Percentiles rank a stretch among this genome's conserved stretches.
These are phyloP conservation scores for Clarireedia hainanense DNA, from an alignment of 2,329 filamentous ascomycete genomes.

Conservation along the genomic window DNA sequence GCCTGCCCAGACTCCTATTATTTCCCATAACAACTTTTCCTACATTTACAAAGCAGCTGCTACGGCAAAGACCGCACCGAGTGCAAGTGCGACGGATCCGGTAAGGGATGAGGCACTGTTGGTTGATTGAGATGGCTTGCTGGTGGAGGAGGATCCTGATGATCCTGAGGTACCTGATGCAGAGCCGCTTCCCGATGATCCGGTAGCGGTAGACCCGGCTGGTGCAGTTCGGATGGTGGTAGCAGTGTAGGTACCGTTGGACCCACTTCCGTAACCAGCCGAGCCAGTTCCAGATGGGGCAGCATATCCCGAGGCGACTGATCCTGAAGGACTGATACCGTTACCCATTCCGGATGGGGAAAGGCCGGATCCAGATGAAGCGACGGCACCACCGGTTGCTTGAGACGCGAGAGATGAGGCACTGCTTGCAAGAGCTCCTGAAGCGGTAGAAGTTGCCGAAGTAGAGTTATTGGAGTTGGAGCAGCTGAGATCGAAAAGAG, in stretches of 20 bases:
- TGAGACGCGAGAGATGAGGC: constrained; percentile 11
- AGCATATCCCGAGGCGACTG: constrained; percentile 4
- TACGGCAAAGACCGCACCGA: constrained; percentile 5
- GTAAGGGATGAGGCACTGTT: constrained; percentile 11
- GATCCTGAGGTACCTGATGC: constrained; percentile 6
- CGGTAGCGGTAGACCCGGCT: not conserved
- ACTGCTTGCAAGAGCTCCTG: constrained; percentile 5
- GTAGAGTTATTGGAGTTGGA: constrained; percentile 23
- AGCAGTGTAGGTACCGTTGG: constrained; percentile 8
- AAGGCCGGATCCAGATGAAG: constrained; percentile 16
- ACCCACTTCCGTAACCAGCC: not conserved
- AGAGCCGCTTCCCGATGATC: constrained; percentile 8
- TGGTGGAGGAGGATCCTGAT: not conserved
- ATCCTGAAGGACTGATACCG: constrained; percentile 5
- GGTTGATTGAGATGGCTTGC: constrained; percentile 7
- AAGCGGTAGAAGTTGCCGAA: constrained; percentile 8
- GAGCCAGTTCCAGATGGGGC: constrained; percentile 4
- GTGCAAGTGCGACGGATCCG: constrained; percentile 3
- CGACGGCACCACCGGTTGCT: constrained; percentile 9
- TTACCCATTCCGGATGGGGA: constrained; percentile 15
- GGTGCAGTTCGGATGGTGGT: not conserved
- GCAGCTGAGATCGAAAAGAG: constrained; percentile 59
- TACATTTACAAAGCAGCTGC: constrained; percentile 7
- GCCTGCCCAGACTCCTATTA: not conserved
- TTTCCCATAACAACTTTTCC: not conserved